These are phyloP conservation scores for Suillus weaverae DNA, from an alignment of 768 basidiomycete genomes.

Conservation along the genomic window DNA sequence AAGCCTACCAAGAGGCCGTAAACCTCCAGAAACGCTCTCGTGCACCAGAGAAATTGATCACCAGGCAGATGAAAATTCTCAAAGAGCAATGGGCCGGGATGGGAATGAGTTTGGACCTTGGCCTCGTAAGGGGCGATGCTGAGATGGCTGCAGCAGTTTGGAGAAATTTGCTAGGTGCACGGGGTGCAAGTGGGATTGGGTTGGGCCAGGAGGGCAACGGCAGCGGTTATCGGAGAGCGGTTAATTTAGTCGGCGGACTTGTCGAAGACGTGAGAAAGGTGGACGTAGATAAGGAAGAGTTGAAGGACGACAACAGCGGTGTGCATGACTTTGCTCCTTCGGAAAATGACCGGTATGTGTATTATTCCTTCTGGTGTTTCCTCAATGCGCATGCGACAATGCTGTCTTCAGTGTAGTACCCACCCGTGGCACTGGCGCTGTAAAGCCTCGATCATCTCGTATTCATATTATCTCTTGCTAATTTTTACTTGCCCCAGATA, in stretches of 20 bases:
- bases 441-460: not conserved
- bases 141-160: constrained; percentile 88
- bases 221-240: constrained; percentile 52
- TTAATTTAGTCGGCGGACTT: constrained; percentile 70
- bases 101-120: constrained; percentile 76
- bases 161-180: constrained; percentile 86
- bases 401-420: not conserved
- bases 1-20: constrained; percentile 26
- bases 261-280: constrained; percentile 61
- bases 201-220: constrained; percentile 22
- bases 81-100: constrained; percentile 90
- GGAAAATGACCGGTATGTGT: constrained; percentile 40
- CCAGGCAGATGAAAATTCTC: constrained; percentile 87
- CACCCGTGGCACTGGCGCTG: not conserved
- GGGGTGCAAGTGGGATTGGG: constrained; percentile 74
- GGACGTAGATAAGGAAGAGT: constrained; percentile 58
- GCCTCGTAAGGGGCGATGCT: constrained; percentile 70
- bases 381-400: not conserved
- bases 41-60: constrained; percentile 78
- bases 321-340: constrained; percentile 66
- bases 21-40: constrained; percentile 33
- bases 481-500: constrained; percentile 48
- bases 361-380: not conserved
- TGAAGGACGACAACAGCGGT: constrained; percentile 65
- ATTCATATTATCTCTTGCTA: not conserved